Evolutionary conservation across 768 basidiomycete genomes (phyloP).

Genomic region (Coprinopsis cinerea): DNA sequence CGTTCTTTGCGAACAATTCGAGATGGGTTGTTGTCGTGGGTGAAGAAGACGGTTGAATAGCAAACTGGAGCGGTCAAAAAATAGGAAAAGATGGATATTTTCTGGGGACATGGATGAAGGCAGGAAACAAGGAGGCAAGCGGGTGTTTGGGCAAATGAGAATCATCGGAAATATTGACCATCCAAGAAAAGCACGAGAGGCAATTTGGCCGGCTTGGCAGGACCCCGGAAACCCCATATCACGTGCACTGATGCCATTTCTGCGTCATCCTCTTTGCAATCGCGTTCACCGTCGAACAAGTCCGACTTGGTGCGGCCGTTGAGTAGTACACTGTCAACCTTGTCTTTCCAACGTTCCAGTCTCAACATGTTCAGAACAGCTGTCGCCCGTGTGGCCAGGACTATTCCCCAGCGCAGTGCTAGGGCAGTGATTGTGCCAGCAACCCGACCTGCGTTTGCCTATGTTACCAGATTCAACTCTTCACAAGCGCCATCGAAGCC

Average conservation of each 20-base stretch:
- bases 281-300: too few relatives aligned
- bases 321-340: too few relatives aligned
- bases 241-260: conserved; percentile 12
- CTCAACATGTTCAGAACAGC: conserved; percentile 25
- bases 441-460: conserved; percentile 8
- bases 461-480: conserved; percentile 27
- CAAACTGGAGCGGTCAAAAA: background rate
- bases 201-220: conserved; percentile 19
- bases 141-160: background rate
- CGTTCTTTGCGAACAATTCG: too few relatives aligned
- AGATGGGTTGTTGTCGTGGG: background rate
- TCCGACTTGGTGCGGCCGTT: too few relatives aligned
- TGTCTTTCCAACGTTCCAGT: conserved; percentile 1
- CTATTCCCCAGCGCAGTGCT: background rate
- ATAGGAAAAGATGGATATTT: background rate
- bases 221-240: conserved; percentile 17
- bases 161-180: background rate
- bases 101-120: background rate
- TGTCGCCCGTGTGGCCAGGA: conserved; percentile 19
- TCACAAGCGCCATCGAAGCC: conserved; percentile 20
- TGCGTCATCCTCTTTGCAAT: conserved; percentile 7
- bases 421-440: conserved; percentile 3
- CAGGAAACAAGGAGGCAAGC: background rate
- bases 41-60: background rate
- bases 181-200: conserved; percentile 15